Conservation (phyloP, 140 eudicot species). For the Oenanthe javanica region DNA sequence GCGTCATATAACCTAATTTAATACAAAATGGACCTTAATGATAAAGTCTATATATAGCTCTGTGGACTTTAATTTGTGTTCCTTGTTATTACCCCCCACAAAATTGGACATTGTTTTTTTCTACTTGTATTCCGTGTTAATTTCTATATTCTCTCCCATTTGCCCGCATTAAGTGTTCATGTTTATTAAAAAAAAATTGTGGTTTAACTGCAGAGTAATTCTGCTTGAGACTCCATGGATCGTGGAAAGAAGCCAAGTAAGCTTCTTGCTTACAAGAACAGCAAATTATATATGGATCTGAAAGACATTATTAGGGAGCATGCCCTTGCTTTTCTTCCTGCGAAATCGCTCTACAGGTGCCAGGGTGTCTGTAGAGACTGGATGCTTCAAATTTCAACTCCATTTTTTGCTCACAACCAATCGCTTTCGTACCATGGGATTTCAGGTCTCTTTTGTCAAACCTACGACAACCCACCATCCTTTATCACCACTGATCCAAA, state of each 20-base stretch:
- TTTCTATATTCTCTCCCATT: background rate
- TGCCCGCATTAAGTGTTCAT: no score
- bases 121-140: background rate
- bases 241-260: slow-evolving; percentile 38
- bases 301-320: slow-evolving; percentile 50
- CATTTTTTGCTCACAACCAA: slow-evolving; percentile 71
- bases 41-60: background rate
- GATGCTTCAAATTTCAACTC: slow-evolving; percentile 50
- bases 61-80: background rate
- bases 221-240: slow-evolving; percentile 32
- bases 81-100: background rate
- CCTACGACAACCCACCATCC: slow-evolving; percentile 24
- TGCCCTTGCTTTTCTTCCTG: slow-evolving; percentile 65
- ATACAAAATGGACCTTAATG: background rate
- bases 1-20: background rate
- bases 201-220: slow-evolving; percentile 13
- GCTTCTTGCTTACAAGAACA: slow-evolving; percentile 25
- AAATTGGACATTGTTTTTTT: background rate
- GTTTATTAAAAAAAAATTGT: background rate
- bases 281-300: slow-evolving; percentile 54
- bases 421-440: slow-evolving; percentile 29
- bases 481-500: slow-evolving; percentile 40
- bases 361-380: slow-evolving; percentile 60
- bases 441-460: slow-evolving; percentile 46
- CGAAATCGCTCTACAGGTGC: slow-evolving; percentile 47